A percentile compares a stretch with the other conserved stretches of the same genome.
These are phyloP conservation scores for Colletotrichum orbiculare DNA, from an alignment of 2,329 filamentous ascomycete species.

Conservation along the genomic window DNA sequence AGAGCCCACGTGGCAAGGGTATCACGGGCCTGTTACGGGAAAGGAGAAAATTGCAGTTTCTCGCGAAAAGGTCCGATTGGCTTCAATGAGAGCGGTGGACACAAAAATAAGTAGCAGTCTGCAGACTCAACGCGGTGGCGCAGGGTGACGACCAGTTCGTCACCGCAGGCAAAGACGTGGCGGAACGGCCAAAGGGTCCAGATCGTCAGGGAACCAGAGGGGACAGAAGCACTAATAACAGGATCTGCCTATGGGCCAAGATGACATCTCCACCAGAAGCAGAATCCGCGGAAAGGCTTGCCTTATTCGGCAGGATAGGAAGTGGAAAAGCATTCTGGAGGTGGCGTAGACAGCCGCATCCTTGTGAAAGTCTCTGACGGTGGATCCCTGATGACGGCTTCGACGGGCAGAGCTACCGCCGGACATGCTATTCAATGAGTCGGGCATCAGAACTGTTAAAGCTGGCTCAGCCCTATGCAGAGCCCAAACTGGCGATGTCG, in stretches of 20 bases:
- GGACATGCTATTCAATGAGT: constrained; percentile 7
- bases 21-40: background rate
- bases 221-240: background rate
- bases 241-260: background rate
- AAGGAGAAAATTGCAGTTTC: background rate
- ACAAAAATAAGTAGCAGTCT: constrained; percentile 1
- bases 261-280: no score
- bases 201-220: constrained; percentile 8
- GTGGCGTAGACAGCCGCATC: constrained; percentile 8
- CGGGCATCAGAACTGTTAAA: background rate
- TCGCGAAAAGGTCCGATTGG: background rate
- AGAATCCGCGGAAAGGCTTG: constrained; percentile 9
- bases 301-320: constrained; percentile 5
- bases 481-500: background rate
- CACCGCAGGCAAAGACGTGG: constrained; percentile 21
- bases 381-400: constrained; percentile 23
- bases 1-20: constrained; percentile 3
- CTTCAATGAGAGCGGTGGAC: background rate
- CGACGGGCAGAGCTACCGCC: constrained; percentile 7
- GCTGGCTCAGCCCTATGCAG: constrained; percentile 15
- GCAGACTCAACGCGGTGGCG: constrained; percentile 2
- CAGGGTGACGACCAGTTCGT: background rate
- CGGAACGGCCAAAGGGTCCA: background rate
- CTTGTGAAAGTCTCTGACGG: constrained; percentile 20
- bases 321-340: background rate